These are phyloP conservation scores for Ceratocystis papillata DNA, from an alignment of 2,329 filamentous ascomycete species.

Conservation along the genomic window DNA sequence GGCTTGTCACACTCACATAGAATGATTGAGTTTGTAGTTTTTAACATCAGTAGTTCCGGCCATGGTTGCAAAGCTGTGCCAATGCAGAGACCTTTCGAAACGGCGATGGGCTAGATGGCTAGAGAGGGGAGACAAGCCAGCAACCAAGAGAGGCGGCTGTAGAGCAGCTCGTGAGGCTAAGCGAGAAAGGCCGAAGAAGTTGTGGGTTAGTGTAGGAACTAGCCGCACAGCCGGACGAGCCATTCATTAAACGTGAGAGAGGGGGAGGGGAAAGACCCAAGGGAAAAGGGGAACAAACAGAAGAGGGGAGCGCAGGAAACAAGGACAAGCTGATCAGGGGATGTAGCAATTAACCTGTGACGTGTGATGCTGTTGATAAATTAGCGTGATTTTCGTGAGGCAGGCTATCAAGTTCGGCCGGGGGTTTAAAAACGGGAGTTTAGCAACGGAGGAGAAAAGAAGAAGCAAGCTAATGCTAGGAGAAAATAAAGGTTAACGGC, in stretches of 20 bases:
- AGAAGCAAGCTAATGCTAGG: neutral
- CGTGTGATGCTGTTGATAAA: neutral
- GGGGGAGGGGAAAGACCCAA: neutral
- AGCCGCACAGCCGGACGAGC: slow-evolving; percentile 10
- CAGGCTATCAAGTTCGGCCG: neutral
- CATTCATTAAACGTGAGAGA: slow-evolving; percentile 6
- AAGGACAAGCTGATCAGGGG: neutral
- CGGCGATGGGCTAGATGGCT: neutral
- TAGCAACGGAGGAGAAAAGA: slow-evolving; percentile 9
- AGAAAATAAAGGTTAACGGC: neutral
- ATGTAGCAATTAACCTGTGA: neutral
- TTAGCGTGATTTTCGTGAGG: neutral
- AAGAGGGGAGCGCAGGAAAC: neutral
- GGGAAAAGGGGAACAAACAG: neutral
- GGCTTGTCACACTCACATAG: slow-evolving; percentile 51
- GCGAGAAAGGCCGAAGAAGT: slow-evolving; percentile 11
- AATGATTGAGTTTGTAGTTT: slow-evolving; percentile 80
- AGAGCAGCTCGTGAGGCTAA: neutral
- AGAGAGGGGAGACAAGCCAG: neutral
- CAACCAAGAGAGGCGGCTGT: neutral
- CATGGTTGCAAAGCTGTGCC: slow-evolving; percentile 39
- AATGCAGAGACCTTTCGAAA: neutral
- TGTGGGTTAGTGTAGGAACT: slow-evolving; percentile 1
- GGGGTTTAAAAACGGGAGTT: neutral
- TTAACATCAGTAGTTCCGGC: slow-evolving; percentile 59